phyloP scores from a whole-genome alignment of 495 filamentous ascomycete genomes.

The Cairneyella variabilis region DNA sequence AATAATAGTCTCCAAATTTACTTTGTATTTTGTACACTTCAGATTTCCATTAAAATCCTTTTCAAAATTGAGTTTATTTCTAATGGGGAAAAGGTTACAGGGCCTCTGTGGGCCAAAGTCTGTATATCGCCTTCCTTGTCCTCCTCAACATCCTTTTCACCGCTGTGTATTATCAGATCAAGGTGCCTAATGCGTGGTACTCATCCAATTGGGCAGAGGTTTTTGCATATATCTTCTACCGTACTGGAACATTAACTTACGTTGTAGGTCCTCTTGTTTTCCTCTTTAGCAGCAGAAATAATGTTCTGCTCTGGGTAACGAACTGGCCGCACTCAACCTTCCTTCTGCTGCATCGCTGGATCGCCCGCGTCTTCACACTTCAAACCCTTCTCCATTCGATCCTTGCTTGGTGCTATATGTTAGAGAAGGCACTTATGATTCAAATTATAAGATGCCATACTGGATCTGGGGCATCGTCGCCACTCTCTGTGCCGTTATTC shows the following conservation, averaged over 20 bases:
- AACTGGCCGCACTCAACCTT: conserved; percentile 45
- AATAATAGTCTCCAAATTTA: too few species aligned
- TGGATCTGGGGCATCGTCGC: conserved; percentile 42
- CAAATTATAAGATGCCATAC: conserved; percentile 18
- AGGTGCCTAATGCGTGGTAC: conserved; percentile 18
- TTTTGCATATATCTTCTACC: conserved; percentile 34
- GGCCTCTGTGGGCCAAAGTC: conserved; percentile 34
- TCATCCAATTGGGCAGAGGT: conserved; percentile 25
- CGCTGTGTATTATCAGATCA: conserved; percentile 27
- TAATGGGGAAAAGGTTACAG: too few species aligned
- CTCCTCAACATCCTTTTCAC: conserved; percentile 38
- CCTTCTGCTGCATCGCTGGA: conserved; percentile 44
- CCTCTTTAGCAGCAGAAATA: conserved; percentile 40
- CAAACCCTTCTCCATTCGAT: conserved; percentile 36
- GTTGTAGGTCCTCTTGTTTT: conserved; percentile 32
- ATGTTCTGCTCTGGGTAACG: conserved; percentile 42
- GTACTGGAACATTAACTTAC: conserved; percentile 35
- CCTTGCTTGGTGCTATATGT: conserved; percentile 21
- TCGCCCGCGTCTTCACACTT: conserved; percentile 35
- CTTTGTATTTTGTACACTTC: too few species aligned
- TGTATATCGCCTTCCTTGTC: conserved; percentile 36
- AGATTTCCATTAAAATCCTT: too few species aligned
- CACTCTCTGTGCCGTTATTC: conserved; percentile 24
- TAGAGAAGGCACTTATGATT: conserved; percentile 23
- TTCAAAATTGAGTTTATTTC: too few species aligned